phyloP scores from a whole-genome alignment of 164 flowering plant genomes.

The Chimonanthus praecox region DNA sequence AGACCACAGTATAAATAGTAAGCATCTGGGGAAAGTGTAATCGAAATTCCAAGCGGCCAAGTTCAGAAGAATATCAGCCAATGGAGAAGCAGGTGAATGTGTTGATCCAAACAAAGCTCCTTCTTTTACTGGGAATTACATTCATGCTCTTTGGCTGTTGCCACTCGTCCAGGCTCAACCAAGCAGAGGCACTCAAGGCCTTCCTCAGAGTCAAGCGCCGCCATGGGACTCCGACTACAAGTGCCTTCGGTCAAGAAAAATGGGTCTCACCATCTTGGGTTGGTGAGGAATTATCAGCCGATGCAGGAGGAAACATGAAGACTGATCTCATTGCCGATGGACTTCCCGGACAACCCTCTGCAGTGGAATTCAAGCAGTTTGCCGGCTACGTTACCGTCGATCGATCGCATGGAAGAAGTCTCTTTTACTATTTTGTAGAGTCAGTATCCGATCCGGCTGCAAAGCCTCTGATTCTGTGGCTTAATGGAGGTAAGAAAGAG shows the following conservation, averaged over 20 bases:
- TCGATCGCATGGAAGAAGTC: conserved; percentile 12
- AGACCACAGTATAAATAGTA: too few species aligned
- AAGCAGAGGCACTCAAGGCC: conserved; percentile 9
- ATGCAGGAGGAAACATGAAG: conserved; percentile 15
- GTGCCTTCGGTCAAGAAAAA: neutral
- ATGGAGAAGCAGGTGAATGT: neutral
- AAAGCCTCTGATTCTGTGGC: conserved; percentile 29
- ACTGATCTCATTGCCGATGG: conserved; percentile 14
- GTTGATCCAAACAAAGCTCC: neutral
- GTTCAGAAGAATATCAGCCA: too few species aligned
- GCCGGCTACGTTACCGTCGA: conserved; percentile 24
- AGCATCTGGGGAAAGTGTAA: too few species aligned
- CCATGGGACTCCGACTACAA: neutral
- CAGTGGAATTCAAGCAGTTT: conserved; percentile 24
- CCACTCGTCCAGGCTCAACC: conserved; percentile 11
- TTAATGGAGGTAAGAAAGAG: conserved; percentile 23
- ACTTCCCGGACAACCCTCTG: conserved; percentile 21
- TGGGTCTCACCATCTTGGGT: neutral
- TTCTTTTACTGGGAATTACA: neutral
- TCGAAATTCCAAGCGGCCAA: too few species aligned
- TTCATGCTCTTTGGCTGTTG: neutral
- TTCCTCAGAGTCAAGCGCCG: conserved; percentile 3
- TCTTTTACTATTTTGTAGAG: conserved; percentile 30
- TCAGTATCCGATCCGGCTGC: conserved; percentile 18
- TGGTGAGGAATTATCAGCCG: neutral